Evolutionary conservation across 495 filamentous ascomycete genomes (phyloP), one percentile per base, ranked within the genome.

Genomic region (Penicillium crystallinum): DNA sequence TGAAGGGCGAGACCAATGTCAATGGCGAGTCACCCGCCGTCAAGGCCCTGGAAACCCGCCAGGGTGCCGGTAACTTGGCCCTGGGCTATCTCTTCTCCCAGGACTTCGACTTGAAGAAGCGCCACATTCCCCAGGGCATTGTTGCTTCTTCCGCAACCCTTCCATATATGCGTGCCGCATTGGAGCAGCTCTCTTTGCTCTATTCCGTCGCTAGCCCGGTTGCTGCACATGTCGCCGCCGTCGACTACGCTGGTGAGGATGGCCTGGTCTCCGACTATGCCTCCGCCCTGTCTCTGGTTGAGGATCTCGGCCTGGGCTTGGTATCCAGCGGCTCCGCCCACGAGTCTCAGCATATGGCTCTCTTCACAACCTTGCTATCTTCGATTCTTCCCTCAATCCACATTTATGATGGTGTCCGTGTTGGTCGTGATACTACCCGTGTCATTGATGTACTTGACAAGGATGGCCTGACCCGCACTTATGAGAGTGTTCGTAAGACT

Each of bases 51-150:
- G 87, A 98, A 72, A 93, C 88, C 40, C 80, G 95, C 37, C 80
- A 88, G 47, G 93, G 93, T 57, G 93, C 95, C 38, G 93, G 89
- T 38, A 86, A 88, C 61, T 87, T 97, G 66, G 90, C 95, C 29
- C 79, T 98, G 41, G 93, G 93, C 53, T 98, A 98, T 70, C 86
- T 97, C 61, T 98, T 97, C 76, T 96, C 90, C 30, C 87, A 88
- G 63, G 93, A 98, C 68, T 96, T 92, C 57, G 90, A 95, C 64
- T 67, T 93, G 54, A 84, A 81, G 79, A 97, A 95, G 78, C 84
- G 90, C 57, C 83, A 93, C 68, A 79, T 96, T 30, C 91, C 93
- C 4, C 93, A 97, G 76, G 83, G 87, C 2, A 82, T 98, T 52
- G 71, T 97, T 48, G 91, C 91, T 11, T 87, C 90, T 0, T 89